phyloP scores from a whole-genome alignment of 1,284 basidiomycete genomes.

The Ceratorhiza oryzae-sativae region DNA sequence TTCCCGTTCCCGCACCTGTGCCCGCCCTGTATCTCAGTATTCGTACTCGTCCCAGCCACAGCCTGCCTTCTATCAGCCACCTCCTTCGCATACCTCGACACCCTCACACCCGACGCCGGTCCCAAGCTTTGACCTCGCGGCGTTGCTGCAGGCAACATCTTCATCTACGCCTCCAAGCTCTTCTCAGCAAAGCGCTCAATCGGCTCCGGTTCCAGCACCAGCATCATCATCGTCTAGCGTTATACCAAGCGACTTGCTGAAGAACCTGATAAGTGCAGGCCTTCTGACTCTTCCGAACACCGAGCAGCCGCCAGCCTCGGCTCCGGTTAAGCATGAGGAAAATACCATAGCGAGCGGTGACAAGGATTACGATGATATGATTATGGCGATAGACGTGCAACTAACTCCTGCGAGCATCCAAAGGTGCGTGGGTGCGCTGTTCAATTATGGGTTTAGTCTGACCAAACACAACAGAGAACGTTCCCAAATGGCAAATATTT shows the following conservation, averaged over 20 bases:
- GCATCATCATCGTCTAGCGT: conserved; percentile 43
- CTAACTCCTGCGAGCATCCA: conserved; percentile 76
- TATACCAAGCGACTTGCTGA: conserved; percentile 38
- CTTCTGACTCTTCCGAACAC: conserved; percentile 19
- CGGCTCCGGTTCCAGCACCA: conserved; percentile 40
- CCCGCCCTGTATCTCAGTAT: conserved; percentile 52
- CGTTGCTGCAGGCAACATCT: conserved; percentile 9
- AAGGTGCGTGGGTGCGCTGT: conserved; percentile 58
- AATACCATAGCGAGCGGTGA: conserved; percentile 57
- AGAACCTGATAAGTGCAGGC: conserved; percentile 35
- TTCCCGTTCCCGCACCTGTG: conserved; percentile 49
- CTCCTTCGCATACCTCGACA: conserved; percentile 23
- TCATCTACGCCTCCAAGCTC: conserved; percentile 13
- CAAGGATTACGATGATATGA: conserved; percentile 70
- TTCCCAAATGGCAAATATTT: conserved; percentile 65
- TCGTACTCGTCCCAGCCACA: background rate
- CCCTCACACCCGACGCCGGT: conserved; percentile 3
- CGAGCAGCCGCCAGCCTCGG: conserved; percentile 49
- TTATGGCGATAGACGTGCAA: conserved; percentile 73
- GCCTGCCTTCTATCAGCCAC: conserved; percentile 15
- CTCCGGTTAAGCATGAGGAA: conserved; percentile 53
- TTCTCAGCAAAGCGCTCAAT: background rate
- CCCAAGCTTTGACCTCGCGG: conserved; percentile 42
- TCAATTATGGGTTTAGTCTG: background rate
- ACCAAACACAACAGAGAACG: conserved; percentile 59